Evolutionary conservation across 176 grass and related monocot genomes (phyloP), one percentile per base, ranked within the genome.

Genomic region (Musa acuminata): DNA sequence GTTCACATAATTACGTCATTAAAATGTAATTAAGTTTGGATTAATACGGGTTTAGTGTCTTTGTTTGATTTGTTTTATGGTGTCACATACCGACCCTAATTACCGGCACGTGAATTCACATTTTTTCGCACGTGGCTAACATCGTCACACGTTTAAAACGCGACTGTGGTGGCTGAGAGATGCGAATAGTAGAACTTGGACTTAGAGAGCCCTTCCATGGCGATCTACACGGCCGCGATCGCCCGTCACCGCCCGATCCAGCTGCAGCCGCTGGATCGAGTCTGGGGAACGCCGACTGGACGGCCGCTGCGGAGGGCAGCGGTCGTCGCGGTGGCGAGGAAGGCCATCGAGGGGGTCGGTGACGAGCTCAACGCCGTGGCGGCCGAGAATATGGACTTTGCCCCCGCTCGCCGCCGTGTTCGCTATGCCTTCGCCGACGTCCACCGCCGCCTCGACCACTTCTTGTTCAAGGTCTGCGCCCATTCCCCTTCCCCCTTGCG

Each of bases 341-440:
- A 74, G 51, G 13, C 72, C 17, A 70, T 70, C 67, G 92, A 90
- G 82, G 89, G 92, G 19, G 81, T 85, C 52, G 80, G 87, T 54
- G 89, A 88, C 64, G 93, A 92, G 81, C 85, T 96, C 14, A 90
- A 83, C 82, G 72, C 81, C 5, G 51, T 85, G 8, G 93, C 93
- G 22, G 77, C 87, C 52, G 76, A 92, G 89, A 77, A 83, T 73
- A 81, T 92, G 48, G 93, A 92, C 87, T 92, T 90, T 85, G 93
- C 93, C 17, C 89, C 93, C 23, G 83, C 93, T 49, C 93, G 93
- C 21, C 80, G 93, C 1, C 85, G 87, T 51, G 85, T 88, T 69
- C 87, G 87, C 48, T 79, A 64, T 2, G 79, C 82, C 51, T 96
- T 96, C 81, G 80, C 57, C 51, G 89, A 89, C 48, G 85, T 92